Base-by-base conservation (phyloP, 2,329 filamentous ascomycete genomes). In the Rhinocladiella similis region DNA sequence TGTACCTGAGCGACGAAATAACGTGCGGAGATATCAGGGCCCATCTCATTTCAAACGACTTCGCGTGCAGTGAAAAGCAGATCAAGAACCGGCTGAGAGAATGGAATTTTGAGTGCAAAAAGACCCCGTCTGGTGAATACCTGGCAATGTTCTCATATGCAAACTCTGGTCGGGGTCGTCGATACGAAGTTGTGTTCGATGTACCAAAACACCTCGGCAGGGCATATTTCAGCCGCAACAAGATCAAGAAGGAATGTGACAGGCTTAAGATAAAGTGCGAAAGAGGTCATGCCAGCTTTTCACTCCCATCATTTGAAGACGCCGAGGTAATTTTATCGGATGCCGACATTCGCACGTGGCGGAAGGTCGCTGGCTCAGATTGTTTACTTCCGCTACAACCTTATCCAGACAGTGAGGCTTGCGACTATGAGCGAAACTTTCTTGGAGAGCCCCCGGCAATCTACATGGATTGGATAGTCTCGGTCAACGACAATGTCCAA, bases 31-130 rank as follows among this genome's bases (percentile, higher is more conserved):
- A 53, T 4, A 57, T 63, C 25, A 36, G 36, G n/a, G 46, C 51
- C 19, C 22, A 43, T 25, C 57, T 64, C 18, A 35, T 49, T 18
- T 20, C 41, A 13, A 38, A 57, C 14, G 25, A 50, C 19, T 52
- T 62, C 22, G n/a, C 51, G 14, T 49, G 59, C 14, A 63, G 48
- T 14, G 35, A 50, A 18, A 54, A 60, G 39, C 60, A 63, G 55
- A 53, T 61, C 52, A 64, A 64, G 20, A 55, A 51, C 38, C 52
- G 50, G 43, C 46, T 64, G 16, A 56, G 50, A 20, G 57, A 57
- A 43, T 64, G 62, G 62, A 52, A 53, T 3, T 60, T 50, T 20
- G 57, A 62, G 35, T 19, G 50, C 39, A 64, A 64, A 25, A 63
- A 59, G 41, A 60, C 58, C 14, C 47, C 49, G 13, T 42, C 42